Percentiles rank a stretch among this genome's conserved stretches.
These are phyloP conservation scores for Spergularia marina DNA, from an alignment of 148 eudicot genomes.

Conservation along the genomic window DNA sequence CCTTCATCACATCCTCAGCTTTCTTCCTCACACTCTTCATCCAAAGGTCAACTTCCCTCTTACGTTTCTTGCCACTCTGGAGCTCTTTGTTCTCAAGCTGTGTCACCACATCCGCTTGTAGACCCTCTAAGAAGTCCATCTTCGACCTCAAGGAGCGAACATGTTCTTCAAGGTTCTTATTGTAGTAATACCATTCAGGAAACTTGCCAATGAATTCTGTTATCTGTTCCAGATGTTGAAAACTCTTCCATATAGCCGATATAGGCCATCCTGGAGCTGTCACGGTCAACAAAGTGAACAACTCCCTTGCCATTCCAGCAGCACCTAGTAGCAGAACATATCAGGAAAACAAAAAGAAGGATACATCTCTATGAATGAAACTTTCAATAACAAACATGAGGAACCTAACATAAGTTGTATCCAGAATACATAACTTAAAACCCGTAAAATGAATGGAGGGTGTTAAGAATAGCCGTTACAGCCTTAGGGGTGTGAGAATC, in stretches of 20 bases:
- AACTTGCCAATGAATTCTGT: constrained; percentile 11
- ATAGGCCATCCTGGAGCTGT: not conserved
- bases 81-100: constrained; percentile 22
- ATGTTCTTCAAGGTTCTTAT: constrained; percentile 20
- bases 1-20: constrained; percentile 14
- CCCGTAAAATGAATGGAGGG: too few species aligned
- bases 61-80: constrained; percentile 22
- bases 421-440: too few species aligned
- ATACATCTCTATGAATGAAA: not conserved
- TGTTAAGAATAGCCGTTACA: too few species aligned
- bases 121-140: constrained; percentile 7
- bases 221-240: constrained; percentile 11
- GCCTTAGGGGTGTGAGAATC: too few species aligned
- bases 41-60: constrained; percentile 33
- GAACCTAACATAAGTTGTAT: not conserved
- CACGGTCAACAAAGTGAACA: not conserved
- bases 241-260: constrained; percentile 9
- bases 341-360: not conserved
- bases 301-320: constrained; percentile 17
- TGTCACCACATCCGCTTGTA: constrained; percentile 15
- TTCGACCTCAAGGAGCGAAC: constrained; percentile 1
- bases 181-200: constrained; percentile 23
- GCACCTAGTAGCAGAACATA: not conserved
- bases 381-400: not conserved
- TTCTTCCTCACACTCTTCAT: constrained; percentile 17